phyloP scores from a whole-genome alignment of 1,139 yeast species.

The Yamadazyma pseudoaaseri region DNA sequence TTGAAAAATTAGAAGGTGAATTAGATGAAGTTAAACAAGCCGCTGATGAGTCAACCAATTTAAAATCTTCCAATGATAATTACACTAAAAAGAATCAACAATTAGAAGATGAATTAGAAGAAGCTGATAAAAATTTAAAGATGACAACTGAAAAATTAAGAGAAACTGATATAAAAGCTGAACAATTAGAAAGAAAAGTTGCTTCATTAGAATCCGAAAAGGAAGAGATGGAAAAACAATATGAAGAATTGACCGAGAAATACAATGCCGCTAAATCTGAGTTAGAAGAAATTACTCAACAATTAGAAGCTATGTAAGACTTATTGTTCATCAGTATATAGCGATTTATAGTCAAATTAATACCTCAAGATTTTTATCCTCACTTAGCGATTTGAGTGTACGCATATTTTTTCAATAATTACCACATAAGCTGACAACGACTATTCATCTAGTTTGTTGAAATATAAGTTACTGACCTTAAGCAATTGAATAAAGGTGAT shows the following conservation, averaged over 20 bases:
- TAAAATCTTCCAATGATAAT: constrained; percentile 86
- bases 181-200: constrained; percentile 94
- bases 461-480: too few relatives aligned
- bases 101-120: constrained; percentile 92
- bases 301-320: constrained; percentile 77
- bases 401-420: too few relatives aligned
- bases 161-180: constrained; percentile 95
- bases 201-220: constrained; percentile 89
- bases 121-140: constrained; percentile 86
- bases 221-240: constrained; percentile 88
- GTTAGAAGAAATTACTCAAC: constrained; percentile 90
- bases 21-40: constrained; percentile 80
- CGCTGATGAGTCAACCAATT: constrained; percentile 90
- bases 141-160: constrained; percentile 93
- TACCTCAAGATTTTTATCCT: not conserved
- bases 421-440: too few relatives aligned
- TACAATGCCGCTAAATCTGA: constrained; percentile 84
- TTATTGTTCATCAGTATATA: not conserved
- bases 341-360: not conserved
- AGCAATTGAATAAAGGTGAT: too few relatives aligned
- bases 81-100: constrained; percentile 89
- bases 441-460: too few relatives aligned
- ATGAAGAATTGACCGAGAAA: constrained; percentile 82
- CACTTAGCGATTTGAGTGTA: too few relatives aligned
- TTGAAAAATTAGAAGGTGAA: constrained; percentile 82